A percentile compares a stretch with the other conserved stretches of the same genome.
Conservation (phyloP, 1,139 yeast species). For the Zygoascus hellenicus region DNA sequence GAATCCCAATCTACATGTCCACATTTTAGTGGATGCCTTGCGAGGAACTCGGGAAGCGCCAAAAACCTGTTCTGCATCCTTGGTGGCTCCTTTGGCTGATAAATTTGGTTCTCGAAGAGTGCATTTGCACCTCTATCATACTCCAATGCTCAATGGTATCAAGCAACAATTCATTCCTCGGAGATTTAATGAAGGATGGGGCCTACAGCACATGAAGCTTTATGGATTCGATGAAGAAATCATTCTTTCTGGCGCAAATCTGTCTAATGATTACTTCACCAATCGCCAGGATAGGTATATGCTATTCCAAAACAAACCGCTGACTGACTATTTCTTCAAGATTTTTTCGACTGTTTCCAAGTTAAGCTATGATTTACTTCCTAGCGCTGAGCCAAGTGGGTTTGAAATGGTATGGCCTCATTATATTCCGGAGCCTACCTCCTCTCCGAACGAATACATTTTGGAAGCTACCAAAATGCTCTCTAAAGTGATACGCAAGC, state of each 20-base stretch:
- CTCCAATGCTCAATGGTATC: slow-evolving; percentile 76
- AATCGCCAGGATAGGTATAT: slow-evolving; percentile 93
- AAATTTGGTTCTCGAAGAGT: slow-evolving; percentile 66
- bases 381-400: slow-evolving; percentile 29
- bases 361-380: slow-evolving; percentile 62
- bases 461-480: slow-evolving; percentile 54
- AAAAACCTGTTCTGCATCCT: slow-evolving; percentile 55
- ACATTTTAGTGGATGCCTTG: slow-evolving; percentile 76
- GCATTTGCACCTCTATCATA: slow-evolving; percentile 78
- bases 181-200: slow-evolving; percentile 83
- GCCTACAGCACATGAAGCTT: slow-evolving; percentile 94
- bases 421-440: slow-evolving; percentile 64
- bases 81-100: slow-evolving; percentile 61
- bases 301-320: slow-evolving; percentile 48
- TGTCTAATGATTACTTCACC: slow-evolving; percentile 88
- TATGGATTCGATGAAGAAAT: slow-evolving; percentile 93
- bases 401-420: slow-evolving; percentile 70
- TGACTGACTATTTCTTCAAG: slow-evolving; percentile 67
- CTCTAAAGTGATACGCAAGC: slow-evolving; percentile 34
- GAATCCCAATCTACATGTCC: slow-evolving; percentile 60
- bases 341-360: slow-evolving; percentile 63
- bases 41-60: slow-evolving; percentile 96
- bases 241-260: slow-evolving; percentile 83
- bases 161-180: slow-evolving; percentile 64
- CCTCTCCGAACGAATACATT: slow-evolving; percentile 52